Evolutionary conservation across 345 rosid genomes (phyloP).

Genomic region (Ailanthus altissimus): DNA sequence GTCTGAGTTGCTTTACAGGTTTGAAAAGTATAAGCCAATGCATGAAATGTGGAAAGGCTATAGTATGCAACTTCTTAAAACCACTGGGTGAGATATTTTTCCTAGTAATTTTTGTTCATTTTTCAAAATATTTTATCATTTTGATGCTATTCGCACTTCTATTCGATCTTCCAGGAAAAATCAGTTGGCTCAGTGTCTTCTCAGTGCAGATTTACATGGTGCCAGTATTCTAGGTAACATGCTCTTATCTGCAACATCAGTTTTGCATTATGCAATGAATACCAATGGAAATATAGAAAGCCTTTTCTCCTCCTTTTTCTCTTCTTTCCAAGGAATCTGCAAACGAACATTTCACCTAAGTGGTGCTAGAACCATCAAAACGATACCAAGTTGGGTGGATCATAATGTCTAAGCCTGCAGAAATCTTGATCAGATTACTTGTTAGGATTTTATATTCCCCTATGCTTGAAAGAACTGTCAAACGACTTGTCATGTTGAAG

Average conservation of each 20-base stretch:
- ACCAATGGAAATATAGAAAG: not conserved
- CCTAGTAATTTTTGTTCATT: not conserved
- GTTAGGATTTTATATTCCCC: not conserved
- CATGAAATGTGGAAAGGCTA: conserved; percentile 76
- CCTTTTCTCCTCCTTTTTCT: not conserved
- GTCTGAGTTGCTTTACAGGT: conserved; percentile 41
- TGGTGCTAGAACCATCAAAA: not conserved
- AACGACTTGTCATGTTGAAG: conserved; percentile 2
- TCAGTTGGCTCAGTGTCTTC: conserved; percentile 51
- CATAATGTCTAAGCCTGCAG: conserved; percentile 6
- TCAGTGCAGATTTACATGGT: conserved; percentile 68
- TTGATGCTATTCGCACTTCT: conserved; percentile 7
- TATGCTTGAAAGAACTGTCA: not conserved
- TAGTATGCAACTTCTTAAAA: conserved; percentile 53
- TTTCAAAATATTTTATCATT: not conserved
- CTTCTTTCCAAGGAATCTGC: not conserved
- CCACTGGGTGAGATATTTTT: conserved; percentile 45
- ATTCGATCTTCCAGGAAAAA: conserved; percentile 46
- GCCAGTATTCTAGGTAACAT: conserved; percentile 58
- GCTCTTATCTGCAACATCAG: not conserved
- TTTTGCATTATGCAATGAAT: not conserved
- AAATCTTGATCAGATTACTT: not conserved
- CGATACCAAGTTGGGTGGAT: not conserved
- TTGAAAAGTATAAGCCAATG: conserved; percentile 60
- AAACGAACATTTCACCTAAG: not conserved